A percentile compares a stretch with the other conserved stretches of the same genome.
phyloP scores from a whole-genome alignment of 345 rosid genomes.

The Schrenkiella parvula region DNA sequence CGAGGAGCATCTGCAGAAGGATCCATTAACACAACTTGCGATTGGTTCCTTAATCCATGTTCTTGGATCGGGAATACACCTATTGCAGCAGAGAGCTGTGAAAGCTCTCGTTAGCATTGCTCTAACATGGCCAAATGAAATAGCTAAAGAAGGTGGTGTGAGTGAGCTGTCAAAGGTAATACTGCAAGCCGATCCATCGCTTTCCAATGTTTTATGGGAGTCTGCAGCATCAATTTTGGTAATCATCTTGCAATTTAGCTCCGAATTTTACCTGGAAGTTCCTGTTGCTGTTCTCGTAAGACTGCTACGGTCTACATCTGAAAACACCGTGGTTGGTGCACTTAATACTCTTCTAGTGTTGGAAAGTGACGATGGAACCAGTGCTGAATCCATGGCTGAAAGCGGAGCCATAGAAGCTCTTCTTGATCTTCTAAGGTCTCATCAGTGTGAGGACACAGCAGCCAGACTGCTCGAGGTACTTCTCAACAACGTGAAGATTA shows the following conservation, averaged over 20 bases:
- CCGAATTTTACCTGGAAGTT: constrained; percentile 92
- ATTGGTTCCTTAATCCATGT: constrained; percentile 84
- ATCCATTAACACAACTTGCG: constrained; percentile 68
- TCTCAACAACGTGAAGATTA: constrained; percentile 92
- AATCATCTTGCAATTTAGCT: constrained; percentile 87
- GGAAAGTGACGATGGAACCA: constrained; percentile 94
- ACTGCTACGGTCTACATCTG: constrained; percentile 81
- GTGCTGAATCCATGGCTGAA: constrained; percentile 99
- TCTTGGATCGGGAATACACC: constrained; percentile 83
- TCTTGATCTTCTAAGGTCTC: constrained; percentile 88
- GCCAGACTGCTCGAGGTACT: constrained; percentile 91
- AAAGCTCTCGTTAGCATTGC: constrained; percentile 97
- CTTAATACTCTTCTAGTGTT: constrained; percentile 91
- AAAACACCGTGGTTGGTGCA: constrained; percentile 79
- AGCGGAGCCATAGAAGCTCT: constrained; percentile 98
- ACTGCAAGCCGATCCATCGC: constrained; percentile 92
- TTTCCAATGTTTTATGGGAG: constrained; percentile 91
- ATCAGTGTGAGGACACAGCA: constrained; percentile 96
- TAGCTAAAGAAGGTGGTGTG: constrained; percentile 97
- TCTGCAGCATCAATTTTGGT: constrained; percentile 88
- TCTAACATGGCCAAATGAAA: constrained; percentile 84
- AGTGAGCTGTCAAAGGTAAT: constrained; percentile 86
- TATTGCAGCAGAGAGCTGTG: constrained; percentile 95
- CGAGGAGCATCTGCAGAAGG: constrained; percentile 92
- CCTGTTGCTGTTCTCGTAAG: constrained; percentile 94